Evolutionary conservation across 768 basidiomycete genomes (phyloP).

Genomic region (Jaapia argillacea): DNA sequence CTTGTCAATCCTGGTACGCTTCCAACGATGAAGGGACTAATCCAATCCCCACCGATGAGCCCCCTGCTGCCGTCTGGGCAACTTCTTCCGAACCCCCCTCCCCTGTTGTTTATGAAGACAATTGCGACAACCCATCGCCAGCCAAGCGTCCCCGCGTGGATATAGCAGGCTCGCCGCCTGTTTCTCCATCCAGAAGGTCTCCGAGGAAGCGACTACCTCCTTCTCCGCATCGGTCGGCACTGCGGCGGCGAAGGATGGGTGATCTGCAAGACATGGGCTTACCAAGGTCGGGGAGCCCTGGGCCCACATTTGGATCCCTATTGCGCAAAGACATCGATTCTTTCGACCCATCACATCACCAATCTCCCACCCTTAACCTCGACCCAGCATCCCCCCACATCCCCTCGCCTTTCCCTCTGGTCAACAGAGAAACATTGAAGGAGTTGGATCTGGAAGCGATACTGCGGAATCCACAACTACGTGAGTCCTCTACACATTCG

Average conservation of each 20-base stretch:
- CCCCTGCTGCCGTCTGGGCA: neutral
- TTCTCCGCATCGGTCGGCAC: neutral
- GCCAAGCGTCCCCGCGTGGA: conserved; percentile 20
- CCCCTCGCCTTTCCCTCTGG: conserved; percentile 62
- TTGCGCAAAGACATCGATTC: conserved; percentile 18
- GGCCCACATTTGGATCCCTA: neutral
- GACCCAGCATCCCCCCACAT: conserved; percentile 43
- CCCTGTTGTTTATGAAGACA: neutral
- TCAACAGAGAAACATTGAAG: conserved; percentile 75
- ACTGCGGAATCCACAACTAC: conserved; percentile 82
- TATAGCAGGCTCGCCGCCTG: conserved; percentile 13
- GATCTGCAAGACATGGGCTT: conserved; percentile 39
- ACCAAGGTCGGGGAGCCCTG: neutral
- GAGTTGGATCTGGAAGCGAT: conserved; percentile 83
- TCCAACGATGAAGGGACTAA: neutral
- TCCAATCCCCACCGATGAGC: neutral
- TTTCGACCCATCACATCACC: conserved; percentile 19
- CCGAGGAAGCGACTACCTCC: neutral
- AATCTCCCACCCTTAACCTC: conserved; percentile 21
- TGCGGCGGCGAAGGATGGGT: conserved; percentile 8
- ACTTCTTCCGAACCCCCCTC: neutral
- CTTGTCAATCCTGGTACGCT: neutral
- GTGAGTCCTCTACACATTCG: conserved; percentile 37
- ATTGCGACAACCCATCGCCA: conserved; percentile 14
- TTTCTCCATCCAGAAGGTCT: neutral